Percentiles rank a stretch among this genome's conserved stretches.
phyloP scores from a whole-genome alignment of 192 early-diverging fungal genomes.

The Allomyces macrogynus region DNA sequence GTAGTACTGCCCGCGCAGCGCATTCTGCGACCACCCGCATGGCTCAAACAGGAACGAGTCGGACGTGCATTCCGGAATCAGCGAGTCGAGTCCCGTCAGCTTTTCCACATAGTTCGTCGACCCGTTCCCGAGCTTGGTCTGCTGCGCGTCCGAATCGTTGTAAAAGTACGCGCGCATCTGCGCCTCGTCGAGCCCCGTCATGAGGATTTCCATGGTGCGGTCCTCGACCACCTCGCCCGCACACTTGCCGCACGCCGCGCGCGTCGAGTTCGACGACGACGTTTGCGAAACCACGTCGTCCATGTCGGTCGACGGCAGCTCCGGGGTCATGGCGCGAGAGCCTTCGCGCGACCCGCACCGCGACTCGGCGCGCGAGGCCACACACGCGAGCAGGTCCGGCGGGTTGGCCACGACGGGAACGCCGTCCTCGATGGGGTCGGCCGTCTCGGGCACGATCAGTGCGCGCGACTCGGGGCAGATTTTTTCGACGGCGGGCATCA shows the following conservation, averaged over 20 bases:
- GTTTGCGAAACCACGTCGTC: conserved; percentile 7
- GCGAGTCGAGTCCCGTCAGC: conserved; percentile 51
- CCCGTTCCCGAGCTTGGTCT: conserved; percentile 16
- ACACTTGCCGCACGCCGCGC: neutral
- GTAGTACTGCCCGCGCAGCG: conserved; percentile 70
- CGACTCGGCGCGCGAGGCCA: neutral
- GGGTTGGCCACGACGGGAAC: conserved; percentile 2
- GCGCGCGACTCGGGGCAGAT: conserved; percentile 8
- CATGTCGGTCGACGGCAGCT: conserved; percentile 3
- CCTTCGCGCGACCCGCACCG: neutral
- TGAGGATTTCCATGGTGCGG: conserved; percentile 86
- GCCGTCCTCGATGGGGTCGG: neutral
- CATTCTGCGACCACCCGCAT: conserved; percentile 93
- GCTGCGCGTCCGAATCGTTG: conserved; percentile 24
- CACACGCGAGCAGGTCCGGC: conserved; percentile 8
- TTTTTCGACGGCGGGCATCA: neutral
- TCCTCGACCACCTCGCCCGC: conserved; percentile 38
- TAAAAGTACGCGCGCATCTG: conserved; percentile 57
- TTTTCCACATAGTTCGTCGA: conserved; percentile 20
- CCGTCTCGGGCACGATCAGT: neutral
- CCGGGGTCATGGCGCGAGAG: neutral
- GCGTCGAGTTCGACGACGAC: neutral
- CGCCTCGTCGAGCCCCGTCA: conserved; percentile 70
- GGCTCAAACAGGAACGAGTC: conserved; percentile 89
- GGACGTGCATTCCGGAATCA: conserved; percentile 62